Evolutionary conservation across 2,329 filamentous ascomycete species (phyloP).

Genomic region (Phaeosphaeriaceae sp.): DNA sequence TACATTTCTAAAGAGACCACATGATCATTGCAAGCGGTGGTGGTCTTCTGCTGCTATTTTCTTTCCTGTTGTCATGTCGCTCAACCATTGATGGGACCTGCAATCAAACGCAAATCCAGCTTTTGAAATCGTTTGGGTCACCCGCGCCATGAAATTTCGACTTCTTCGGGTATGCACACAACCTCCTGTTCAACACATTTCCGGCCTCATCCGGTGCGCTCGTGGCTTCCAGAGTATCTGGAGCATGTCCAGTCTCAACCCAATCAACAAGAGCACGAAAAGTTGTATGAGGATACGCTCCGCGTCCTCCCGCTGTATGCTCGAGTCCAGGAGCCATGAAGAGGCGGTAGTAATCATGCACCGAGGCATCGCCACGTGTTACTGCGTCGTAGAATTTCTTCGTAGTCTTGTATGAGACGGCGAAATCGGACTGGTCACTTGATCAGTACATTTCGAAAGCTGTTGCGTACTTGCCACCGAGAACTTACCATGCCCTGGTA

Average conservation of each 20-base stretch:
- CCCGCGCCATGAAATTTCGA: background rate
- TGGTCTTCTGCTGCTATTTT: too few relatives aligned
- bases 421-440: too few relatives aligned
- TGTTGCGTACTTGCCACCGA: too few relatives aligned
- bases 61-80: too few relatives aligned
- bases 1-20: background rate
- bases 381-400: too few relatives aligned
- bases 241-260: conserved; percentile 32
- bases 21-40: background rate
- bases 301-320: conserved; percentile 27
- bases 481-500: conserved; percentile 26
- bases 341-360: conserved; percentile 8
- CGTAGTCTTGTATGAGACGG: too few relatives aligned
- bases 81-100: background rate
- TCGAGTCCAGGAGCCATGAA: conserved; percentile 31
- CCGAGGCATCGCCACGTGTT: background rate
- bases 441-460: too few relatives aligned
- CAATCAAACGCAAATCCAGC: background rate
- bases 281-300: conserved; percentile 41
- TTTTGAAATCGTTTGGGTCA: background rate
- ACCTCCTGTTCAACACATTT: background rate
- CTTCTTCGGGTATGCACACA: background rate
- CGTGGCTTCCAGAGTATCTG: conserved; percentile 15
- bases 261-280: conserved; percentile 32
- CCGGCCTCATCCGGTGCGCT: background rate